phyloP scores from a whole-genome alignment of 1,284 basidiomycete species.

The Termitomyces sp. region DNA sequence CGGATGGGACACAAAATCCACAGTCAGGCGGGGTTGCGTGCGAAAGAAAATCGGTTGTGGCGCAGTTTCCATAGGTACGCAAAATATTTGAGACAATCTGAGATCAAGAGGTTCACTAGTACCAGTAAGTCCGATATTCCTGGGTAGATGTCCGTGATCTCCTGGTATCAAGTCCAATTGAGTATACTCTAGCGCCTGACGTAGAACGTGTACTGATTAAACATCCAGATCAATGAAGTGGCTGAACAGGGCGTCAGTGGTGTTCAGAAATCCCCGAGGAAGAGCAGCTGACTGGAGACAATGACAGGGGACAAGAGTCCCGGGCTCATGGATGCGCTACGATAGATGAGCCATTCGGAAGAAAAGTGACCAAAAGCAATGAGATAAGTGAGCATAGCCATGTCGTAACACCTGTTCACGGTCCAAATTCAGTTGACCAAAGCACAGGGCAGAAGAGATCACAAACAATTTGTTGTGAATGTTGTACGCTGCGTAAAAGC shows the following conservation, averaged over 20 bases:
- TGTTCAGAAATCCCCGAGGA: background rate
- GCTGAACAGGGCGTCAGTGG: slow-evolving; percentile 34
- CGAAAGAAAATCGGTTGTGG: background rate
- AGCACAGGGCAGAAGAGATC: slow-evolving; percentile 24
- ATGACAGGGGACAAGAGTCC: slow-evolving; percentile 77
- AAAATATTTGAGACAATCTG: background rate
- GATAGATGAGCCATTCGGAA: slow-evolving; percentile 82
- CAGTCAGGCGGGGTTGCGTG: background rate
- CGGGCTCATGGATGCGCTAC: slow-evolving; percentile 62
- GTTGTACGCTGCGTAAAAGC: slow-evolving; percentile 84
- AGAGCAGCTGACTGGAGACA: slow-evolving; percentile 71
- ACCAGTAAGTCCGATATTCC: background rate
- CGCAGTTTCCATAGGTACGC: background rate
- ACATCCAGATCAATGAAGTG: slow-evolving; percentile 76
- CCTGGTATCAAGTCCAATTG: background rate
- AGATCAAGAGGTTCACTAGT: background rate
- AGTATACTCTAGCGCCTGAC: slow-evolving; percentile 32
- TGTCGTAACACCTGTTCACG: slow-evolving; percentile 75
- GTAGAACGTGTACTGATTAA: slow-evolving; percentile 70
- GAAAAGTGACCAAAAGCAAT: slow-evolving; percentile 89
- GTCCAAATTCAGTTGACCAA: slow-evolving; percentile 9
- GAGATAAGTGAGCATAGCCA: slow-evolving; percentile 83
- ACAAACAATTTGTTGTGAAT: slow-evolving; percentile 71
- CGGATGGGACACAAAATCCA: background rate
- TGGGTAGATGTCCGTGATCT: background rate